Percentiles rank a stretch among this genome's conserved stretches.
These are phyloP conservation scores for Dittrichia graveolens DNA, from an alignment of 129 eudicot species.

Conservation along the genomic window DNA sequence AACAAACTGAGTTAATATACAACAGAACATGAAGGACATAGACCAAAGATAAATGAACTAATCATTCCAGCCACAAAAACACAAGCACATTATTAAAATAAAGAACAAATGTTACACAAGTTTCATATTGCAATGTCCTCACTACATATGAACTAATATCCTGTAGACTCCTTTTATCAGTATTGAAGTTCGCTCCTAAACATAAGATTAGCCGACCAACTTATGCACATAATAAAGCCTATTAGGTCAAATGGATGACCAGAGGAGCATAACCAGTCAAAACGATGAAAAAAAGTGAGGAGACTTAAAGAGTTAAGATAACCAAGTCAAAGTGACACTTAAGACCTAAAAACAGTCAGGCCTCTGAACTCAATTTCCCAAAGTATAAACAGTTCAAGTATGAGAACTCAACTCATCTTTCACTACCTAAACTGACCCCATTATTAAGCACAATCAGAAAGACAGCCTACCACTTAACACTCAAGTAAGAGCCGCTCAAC, in stretches of 20 bases:
- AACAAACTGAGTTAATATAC: too few relatives aligned
- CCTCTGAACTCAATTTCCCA: neutral
- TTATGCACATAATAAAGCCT: neutral
- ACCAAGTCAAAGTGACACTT: neutral
- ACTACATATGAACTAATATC: neutral
- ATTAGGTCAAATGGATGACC: neutral
- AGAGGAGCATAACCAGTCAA: neutral
- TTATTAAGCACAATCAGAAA: neutral
- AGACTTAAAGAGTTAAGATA: too few relatives aligned
- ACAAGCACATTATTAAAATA: too few relatives aligned
- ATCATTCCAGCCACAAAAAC: too few relatives aligned
- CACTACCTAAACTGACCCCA: neutral
- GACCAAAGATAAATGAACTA: too few relatives aligned
- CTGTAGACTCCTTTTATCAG: neutral
- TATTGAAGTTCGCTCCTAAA: neutral
- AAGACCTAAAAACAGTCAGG: neutral
- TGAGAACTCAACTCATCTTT: neutral
- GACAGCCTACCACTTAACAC: neutral
- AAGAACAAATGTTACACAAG: too few relatives aligned
- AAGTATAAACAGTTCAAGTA: neutral
- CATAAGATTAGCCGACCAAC: neutral
- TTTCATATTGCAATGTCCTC: too few relatives aligned
- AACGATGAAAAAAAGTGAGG: neutral
- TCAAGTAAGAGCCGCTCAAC: neutral
- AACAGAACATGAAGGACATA: too few relatives aligned